A percentile compares a stretch with the other conserved stretches of the same genome.
phyloP scores from a whole-genome alignment of 495 filamentous ascomycete genomes.

The Glarea lozoyensis region DNA sequence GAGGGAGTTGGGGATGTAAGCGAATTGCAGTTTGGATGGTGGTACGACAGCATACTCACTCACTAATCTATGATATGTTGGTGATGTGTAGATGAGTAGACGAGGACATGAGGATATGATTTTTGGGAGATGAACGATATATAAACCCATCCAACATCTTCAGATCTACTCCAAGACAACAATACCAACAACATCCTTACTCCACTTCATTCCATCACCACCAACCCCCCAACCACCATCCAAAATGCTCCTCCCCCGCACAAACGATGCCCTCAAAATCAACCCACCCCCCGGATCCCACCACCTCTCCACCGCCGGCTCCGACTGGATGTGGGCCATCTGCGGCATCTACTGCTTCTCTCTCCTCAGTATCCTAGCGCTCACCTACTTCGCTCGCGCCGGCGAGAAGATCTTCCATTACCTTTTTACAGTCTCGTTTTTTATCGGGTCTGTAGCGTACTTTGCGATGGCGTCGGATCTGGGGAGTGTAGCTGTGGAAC shows the following conservation, averaged over 20 bases:
- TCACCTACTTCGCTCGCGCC: slow-evolving; percentile 26
- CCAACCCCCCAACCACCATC: too few species aligned
- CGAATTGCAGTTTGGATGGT: too few species aligned
- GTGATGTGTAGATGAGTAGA: too few species aligned
- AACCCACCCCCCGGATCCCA: slow-evolving; percentile 33
- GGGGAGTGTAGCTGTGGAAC: slow-evolving; percentile 50
- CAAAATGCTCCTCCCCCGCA: background rate
- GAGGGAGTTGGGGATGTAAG: too few species aligned
- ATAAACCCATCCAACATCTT: too few species aligned
- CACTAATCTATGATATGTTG: too few species aligned
- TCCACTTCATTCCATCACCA: too few species aligned
- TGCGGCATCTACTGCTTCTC: slow-evolving; percentile 31
- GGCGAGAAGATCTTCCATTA: slow-evolving; percentile 47
- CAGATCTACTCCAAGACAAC: too few species aligned
- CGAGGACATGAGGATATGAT: too few species aligned
- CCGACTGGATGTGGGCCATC: slow-evolving; percentile 11
- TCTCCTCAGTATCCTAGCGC: slow-evolving; percentile 21
- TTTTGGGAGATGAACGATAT: too few species aligned
- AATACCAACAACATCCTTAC: too few species aligned
- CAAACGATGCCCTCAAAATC: slow-evolving; percentile 33
- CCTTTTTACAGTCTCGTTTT: slow-evolving; percentile 37
- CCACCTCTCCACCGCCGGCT: slow-evolving; percentile 18
- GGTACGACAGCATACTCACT: too few species aligned
- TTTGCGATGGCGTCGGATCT: slow-evolving; percentile 62
- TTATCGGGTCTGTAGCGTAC: slow-evolving; percentile 50